Evolutionary conservation across 768 basidiomycete genomes (phyloP), one percentile per base, ranked within the genome.

Genomic region (Collybia sordida): DNA sequence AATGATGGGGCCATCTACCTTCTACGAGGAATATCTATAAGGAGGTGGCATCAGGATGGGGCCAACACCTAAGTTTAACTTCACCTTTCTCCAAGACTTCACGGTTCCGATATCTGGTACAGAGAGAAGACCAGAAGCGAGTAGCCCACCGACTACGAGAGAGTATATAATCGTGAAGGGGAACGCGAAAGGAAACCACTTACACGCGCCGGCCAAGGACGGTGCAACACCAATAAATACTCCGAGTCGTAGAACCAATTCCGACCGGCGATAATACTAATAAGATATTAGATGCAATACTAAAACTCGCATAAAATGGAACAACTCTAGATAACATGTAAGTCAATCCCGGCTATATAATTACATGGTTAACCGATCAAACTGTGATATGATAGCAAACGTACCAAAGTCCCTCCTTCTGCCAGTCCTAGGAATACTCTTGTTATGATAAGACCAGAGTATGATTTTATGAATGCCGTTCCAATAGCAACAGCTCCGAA

Each of bases 1-100:
- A n/a, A 7, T 27, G 3, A 34, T 6, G 14, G 7, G 7, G 25
- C 38, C 45, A 3, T 23, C 28, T 49, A 69, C 72, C 74, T 67
- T 75, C 74, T 34, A 74, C 52, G 21, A 77, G 63, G 47, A 77
- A 74, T 23, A 77, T 72, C 59, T n/a, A n/a, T 75, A 37, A 28
- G n/a, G 42, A 42, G n/a, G 6, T 17, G 34, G 6, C 25, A 18
- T 24, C 24, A 28, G 15, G 14, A 17, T 37, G n/a, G n/a, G n/a
- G n/a, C n/a, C 25, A 40, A 24, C 17, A 28, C 21, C 17, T 18
- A 17, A 17, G 19, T 19, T 8, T 31, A 8, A 49, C 3, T 23
- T 48, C 56, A 68, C 68, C 61, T 72, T 72, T 38, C 69, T 52
- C 71, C 71, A 72, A 25, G 62, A 54, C 18, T 53, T 61, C 3